These are phyloP conservation scores for Microcyclosporella mali DNA, from an alignment of 2,329 filamentous ascomycete species.

Conservation along the genomic window DNA sequence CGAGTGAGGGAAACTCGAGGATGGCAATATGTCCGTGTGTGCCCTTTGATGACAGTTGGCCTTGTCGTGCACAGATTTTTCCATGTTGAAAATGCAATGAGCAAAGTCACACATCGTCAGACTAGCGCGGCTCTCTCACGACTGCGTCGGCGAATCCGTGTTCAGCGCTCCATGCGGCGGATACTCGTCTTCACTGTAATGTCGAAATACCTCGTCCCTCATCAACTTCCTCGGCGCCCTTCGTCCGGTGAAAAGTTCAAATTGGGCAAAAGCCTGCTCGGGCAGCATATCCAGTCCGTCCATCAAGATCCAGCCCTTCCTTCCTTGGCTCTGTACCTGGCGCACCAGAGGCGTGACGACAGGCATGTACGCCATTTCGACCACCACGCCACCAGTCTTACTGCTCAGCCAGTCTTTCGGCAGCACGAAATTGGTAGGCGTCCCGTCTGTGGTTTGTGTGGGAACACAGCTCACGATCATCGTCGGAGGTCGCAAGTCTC, in stretches of 20 bases:
- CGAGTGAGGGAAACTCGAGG: no score
- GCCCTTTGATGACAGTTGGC: no score
- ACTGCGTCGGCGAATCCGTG: constrained; percentile 15
- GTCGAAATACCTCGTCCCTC: constrained; percentile 54
- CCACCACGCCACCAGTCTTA: constrained; percentile 66
- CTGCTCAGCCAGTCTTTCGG: constrained; percentile 65
- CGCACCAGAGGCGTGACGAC: constrained; percentile 64
- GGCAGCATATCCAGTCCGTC: constrained; percentile 70
- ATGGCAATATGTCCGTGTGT: no score
- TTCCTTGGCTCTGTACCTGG: constrained; percentile 57
- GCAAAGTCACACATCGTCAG: no score
- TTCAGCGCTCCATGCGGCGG: constrained; percentile 18
- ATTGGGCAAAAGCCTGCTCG: constrained; percentile 75
- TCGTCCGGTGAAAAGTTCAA: constrained; percentile 71
- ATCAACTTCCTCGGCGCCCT: constrained; percentile 65
- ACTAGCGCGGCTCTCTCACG: no score
- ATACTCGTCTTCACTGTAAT: constrained; percentile 24
- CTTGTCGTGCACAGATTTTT: no score
- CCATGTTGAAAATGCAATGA: no score
- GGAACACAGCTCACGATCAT: constrained; percentile 73
- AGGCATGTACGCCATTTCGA: constrained; percentile 61
- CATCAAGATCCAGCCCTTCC: constrained; percentile 65
- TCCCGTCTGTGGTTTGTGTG: constrained; percentile 59
- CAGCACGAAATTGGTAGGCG: constrained; percentile 63
- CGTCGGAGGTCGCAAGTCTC: constrained; percentile 57